Evolutionary conservation across 2,329 filamentous ascomycete genomes (phyloP), one percentile per base, ranked within the genome.

Genomic region (Neofusicoccum laricinum): DNA sequence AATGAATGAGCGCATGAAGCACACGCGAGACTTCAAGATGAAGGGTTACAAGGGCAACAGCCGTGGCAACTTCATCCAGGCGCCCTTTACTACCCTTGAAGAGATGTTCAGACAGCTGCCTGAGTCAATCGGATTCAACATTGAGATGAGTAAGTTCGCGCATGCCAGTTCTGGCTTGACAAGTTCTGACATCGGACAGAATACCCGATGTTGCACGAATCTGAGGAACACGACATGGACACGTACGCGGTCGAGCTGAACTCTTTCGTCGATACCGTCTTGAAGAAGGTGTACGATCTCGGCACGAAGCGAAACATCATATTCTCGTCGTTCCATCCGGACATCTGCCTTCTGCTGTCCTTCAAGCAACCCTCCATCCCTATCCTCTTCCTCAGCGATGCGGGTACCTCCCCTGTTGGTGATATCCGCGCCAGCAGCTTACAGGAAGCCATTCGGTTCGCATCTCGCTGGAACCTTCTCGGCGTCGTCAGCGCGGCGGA

Each of bases 291-390:
- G 4, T 99, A 98, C 73, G 92, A 97, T 69, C 80, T 93, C 62
- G 90, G 89, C 30, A 86, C 87, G 65, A 86, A 89, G 65, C 86
- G 95, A n/a, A 93, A 97, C 79, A 90, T 99, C 76, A 92, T 99
- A 69, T 98, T 99, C 79, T 96, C 92, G 68, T 95, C 91, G 57
- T 99, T 99, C 81, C 97, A 98, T 78, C 95, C 95, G 0, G 95
- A 99, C 72, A 93, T 99, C 50, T 99, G 95, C 75, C 85, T 99
- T 14, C 87, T 97, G 68, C 82, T 98, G 45, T 95, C 90, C 63
- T 97, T 97, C 84, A 99, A 99, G 81, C 95, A 99, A 80, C 94
- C 94, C 1, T 96, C 91, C 49, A 97, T 97, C 64, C 96, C 95
- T 0, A 93, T 99, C 66, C 82, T 99, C 67, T 99, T 99, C 80